Evolutionary conservation across 768 basidiomycete genomes (phyloP).

Genomic region (Lactarius sp.): DNA sequence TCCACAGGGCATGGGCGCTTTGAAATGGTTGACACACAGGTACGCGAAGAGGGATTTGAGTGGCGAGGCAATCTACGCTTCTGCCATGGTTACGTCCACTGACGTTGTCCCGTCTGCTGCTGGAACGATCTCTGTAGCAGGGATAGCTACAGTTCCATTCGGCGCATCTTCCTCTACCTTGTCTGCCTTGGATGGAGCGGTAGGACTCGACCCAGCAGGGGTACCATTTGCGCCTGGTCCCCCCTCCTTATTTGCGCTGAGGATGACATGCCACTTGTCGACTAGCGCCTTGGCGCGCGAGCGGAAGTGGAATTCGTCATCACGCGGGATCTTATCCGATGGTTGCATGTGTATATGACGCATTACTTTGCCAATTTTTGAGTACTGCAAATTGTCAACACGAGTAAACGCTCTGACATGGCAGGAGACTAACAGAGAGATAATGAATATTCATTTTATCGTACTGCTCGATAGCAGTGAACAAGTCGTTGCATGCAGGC

Average conservation of each 20-base stretch:
- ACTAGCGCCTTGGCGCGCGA: conserved; percentile 65
- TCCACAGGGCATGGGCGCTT: conserved; percentile 7
- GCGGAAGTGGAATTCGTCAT: conserved; percentile 67
- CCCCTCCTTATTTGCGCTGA: conserved; percentile 35
- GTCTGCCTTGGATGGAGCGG: conserved; percentile 16
- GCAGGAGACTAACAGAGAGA: conserved; percentile 42
- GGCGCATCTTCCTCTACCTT: conserved; percentile 15
- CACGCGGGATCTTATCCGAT: conserved; percentile 52
- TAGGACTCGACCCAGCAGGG: conserved; percentile 17
- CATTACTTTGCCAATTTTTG: conserved; percentile 85
- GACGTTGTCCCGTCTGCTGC: conserved; percentile 22
- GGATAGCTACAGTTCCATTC: conserved; percentile 4
- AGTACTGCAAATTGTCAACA: conserved; percentile 40
- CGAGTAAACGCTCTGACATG: not conserved
- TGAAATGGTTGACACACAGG: not conserved
- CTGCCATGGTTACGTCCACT: conserved; percentile 21
- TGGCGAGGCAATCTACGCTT: conserved; percentile 5
- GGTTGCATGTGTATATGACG: conserved; percentile 67
- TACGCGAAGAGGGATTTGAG: not conserved
- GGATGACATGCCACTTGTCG: conserved; percentile 59
- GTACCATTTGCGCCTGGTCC: conserved; percentile 18
- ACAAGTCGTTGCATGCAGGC: conserved; percentile 63
- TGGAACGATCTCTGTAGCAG: not conserved
- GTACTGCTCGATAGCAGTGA: conserved; percentile 72
- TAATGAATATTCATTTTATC: conserved; percentile 74